Evolutionary conservation across 176 grass and related monocot species (phyloP), one percentile per base, ranked within the genome.

Genomic region (Metroxylon sagu): DNA sequence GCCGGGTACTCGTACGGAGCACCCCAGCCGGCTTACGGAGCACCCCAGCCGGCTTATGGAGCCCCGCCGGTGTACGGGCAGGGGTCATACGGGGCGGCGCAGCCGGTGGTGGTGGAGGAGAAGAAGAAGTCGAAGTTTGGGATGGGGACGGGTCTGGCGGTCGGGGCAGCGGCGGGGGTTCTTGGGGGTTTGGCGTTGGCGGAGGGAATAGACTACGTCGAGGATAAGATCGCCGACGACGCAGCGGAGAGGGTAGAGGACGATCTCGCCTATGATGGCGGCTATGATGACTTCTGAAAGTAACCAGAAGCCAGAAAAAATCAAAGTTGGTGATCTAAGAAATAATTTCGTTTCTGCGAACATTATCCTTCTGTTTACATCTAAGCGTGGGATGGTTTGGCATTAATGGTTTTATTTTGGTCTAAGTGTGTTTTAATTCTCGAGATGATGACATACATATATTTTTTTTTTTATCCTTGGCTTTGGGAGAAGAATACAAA

Each of bases 141-240:
- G n/a, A 70, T 85, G 84, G 84, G 84, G 2, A 80, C 77, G 4
- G 84, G 80, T 3, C 28, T 94, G 27, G 89, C 84, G 2, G 74
- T 94, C 6, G 84, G 84, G 49, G 84, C 84, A 15, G 80, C 74
- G 23, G 84, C 76, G 23, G 89, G 89, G 1, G 39, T 94, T 19
- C 73, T 94, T 0, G 89, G 84, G 0, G 89, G 89, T 1, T 54
- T 94, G 74, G 89, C 80, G 65, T 57, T 93, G 26, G 80, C 70
- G 1, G 83, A 70, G 35, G 88, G 88, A 27, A 54, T 82, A 4
- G 85, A 85, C 78, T 93, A 79, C 60, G 18, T 94, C 53, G 89
- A 88, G 67, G 4, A 94, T 65, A 94, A 94, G 80, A 30, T 94
- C 26, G 84, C 76, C 51, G 89, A 94, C 1, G 18, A 48, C 19